phyloP scores from a whole-genome alignment of 2,329 filamentous ascomycete genomes.

The Pestalotiopsis sp. region DNA sequence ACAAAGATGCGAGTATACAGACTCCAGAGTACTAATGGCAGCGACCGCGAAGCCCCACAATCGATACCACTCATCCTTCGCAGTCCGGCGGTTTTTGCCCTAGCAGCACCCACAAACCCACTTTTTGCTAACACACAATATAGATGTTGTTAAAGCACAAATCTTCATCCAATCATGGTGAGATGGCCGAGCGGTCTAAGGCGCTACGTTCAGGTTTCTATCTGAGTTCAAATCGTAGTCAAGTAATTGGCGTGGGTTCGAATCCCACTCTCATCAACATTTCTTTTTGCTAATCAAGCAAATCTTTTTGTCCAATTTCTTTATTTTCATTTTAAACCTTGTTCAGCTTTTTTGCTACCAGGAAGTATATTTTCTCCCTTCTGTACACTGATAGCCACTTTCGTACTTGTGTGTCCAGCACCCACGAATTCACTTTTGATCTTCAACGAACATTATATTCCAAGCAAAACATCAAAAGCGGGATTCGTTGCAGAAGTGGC shows the following conservation, averaged over 20 bases:
- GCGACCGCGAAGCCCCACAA: too few species aligned
- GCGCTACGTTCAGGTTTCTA: slow-evolving; percentile 5
- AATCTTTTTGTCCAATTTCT: background rate
- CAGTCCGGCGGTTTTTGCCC: background rate
- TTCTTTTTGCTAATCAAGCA: background rate
- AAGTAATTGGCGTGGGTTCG: slow-evolving; percentile 7
- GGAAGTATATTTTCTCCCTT: too few species aligned
- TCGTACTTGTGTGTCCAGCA: too few species aligned
- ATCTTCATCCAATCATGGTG: background rate
- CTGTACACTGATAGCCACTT: too few species aligned
- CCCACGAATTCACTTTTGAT: background rate
- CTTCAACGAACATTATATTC: background rate
- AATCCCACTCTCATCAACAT: slow-evolving; percentile 12
- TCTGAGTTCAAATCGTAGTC: background rate
- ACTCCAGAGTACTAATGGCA: too few species aligned
- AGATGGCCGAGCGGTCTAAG: slow-evolving; percentile 13
- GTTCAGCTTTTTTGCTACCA: background rate
- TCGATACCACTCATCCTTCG: too few species aligned
- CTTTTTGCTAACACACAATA: background rate
- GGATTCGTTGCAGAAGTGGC: too few species aligned
- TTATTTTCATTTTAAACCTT: background rate
- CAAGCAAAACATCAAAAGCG: too few species aligned
- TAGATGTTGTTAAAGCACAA: background rate
- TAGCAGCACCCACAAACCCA: background rate
- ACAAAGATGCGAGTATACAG: too few species aligned